A percentile compares a stretch with the other conserved stretches of the same genome.
Conservation (phyloP, 1,139 yeast genomes). For the Saccharomyces hybrid region DNA sequence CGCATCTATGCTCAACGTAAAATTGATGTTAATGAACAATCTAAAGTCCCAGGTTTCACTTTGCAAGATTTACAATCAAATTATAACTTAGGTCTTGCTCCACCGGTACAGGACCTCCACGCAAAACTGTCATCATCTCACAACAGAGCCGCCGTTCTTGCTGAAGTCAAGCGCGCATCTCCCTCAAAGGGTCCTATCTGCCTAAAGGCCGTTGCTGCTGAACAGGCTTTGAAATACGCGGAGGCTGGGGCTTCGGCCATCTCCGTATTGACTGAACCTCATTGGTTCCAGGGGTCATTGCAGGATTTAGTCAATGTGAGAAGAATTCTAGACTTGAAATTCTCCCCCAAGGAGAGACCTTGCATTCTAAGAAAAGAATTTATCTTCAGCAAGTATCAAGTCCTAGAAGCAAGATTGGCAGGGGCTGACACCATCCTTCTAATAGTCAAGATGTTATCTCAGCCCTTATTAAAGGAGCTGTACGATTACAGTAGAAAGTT, state of each 20-base stretch:
- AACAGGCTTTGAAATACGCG: slow-evolving; percentile 73
- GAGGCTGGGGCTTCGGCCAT: slow-evolving; percentile 79
- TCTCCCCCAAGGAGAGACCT: slow-evolving; percentile 53
- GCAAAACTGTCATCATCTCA: slow-evolving; percentile 40
- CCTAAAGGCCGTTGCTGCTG: slow-evolving; percentile 68
- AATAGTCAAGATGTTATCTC: slow-evolving; percentile 85
- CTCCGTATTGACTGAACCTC: slow-evolving; percentile 91
- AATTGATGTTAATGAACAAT: slow-evolving; percentile 51
- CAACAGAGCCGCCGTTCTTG: slow-evolving; percentile 54
- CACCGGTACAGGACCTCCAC: slow-evolving; percentile 60
- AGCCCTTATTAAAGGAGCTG: slow-evolving; percentile 46
- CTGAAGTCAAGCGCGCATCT: slow-evolving; percentile 93
- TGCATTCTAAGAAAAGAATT: slow-evolving; percentile 89
- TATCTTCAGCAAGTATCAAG: slow-evolving; percentile 78
- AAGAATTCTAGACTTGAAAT: slow-evolving; percentile 38
- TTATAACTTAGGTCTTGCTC: slow-evolving; percentile 65
- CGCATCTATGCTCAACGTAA: slow-evolving; percentile 66
- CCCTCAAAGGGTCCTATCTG: slow-evolving; percentile 94
- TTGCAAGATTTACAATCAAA: slow-evolving; percentile 56
- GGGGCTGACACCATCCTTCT: slow-evolving; percentile 92
- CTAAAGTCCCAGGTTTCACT: slow-evolving; percentile 61
- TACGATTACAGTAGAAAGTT: slow-evolving; percentile 60
- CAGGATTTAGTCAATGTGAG: slow-evolving; percentile 72
- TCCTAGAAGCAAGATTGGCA: slow-evolving; percentile 82
- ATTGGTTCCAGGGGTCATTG: slow-evolving; percentile 88